phyloP scores from a whole-genome alignment of 2,329 filamentous ascomycete genomes.

The Akanthomyces muscarius region DNA sequence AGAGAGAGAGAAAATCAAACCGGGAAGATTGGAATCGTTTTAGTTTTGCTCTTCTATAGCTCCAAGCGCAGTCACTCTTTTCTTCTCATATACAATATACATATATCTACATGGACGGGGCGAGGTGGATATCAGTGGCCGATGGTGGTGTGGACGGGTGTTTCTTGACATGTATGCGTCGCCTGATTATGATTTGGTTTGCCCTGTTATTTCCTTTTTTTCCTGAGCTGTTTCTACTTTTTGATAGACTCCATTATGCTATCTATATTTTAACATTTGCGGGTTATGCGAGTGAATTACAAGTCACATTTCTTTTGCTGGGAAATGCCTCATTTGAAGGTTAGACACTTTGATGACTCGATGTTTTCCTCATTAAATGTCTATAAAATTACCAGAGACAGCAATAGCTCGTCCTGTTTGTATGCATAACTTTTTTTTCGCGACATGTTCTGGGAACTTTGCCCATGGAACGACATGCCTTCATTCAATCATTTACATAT shows the following conservation, averaged over 20 bases:
- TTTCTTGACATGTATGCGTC: background rate
- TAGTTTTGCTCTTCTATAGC: background rate
- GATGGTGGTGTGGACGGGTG: background rate
- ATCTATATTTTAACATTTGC: background rate
- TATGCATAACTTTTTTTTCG: background rate
- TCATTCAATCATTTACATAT: conserved; percentile 7
- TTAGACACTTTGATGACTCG: background rate
- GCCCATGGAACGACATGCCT: background rate
- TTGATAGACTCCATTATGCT: background rate
- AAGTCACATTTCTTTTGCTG: no score
- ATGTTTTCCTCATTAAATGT: conserved; percentile 10
- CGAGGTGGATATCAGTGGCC: background rate
- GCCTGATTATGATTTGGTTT: background rate
- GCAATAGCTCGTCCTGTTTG: conserved; percentile 2
- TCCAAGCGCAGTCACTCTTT: background rate
- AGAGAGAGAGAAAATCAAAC: background rate
- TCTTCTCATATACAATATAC: background rate
- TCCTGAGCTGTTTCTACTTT: background rate
- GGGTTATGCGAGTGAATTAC: background rate
- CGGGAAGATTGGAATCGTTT: background rate
- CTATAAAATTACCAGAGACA: conserved; percentile 10
- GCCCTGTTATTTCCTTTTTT: background rate
- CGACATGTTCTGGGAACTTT: background rate
- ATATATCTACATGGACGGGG: background rate
- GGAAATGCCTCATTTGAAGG: background rate